Conservation (phyloP, 1,139 yeast genomes). For the Taphrina pruni region DNA sequence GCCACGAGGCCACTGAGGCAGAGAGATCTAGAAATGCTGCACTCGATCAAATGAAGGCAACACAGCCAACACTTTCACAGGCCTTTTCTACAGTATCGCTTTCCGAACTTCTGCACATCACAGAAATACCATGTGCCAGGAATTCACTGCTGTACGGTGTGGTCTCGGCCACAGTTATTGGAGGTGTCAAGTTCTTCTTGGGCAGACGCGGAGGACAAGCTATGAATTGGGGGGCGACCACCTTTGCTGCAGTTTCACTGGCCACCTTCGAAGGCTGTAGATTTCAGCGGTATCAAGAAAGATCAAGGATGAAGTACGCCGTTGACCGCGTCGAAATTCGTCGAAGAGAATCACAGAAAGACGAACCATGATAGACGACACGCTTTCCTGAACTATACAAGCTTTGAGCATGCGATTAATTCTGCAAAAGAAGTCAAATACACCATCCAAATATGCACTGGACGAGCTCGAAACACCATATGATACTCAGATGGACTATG, state of each 20-base stretch:
- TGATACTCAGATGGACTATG: no score
- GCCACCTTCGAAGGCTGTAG: constrained; percentile 38
- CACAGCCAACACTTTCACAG: constrained; percentile 27
- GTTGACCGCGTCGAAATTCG: constrained; percentile 39
- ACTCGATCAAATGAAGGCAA: constrained; percentile 24
- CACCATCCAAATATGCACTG: no score
- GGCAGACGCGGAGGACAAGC: constrained; percentile 28
- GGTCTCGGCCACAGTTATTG: constrained; percentile 17
- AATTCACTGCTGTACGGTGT: constrained; percentile 32
- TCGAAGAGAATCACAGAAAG: constrained; percentile 14
- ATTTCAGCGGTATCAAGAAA: constrained; percentile 37
- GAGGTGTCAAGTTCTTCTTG: constrained; percentile 31
- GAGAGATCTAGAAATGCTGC: constrained; percentile 29
- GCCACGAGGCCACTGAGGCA: constrained; percentile 39
- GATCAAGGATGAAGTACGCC: constrained; percentile 38
- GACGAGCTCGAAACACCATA: no score
- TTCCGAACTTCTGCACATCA: constrained; percentile 28
- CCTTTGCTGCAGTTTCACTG: constrained; percentile 31
- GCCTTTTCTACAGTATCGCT: constrained; percentile 30
- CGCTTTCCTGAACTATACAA: no score
- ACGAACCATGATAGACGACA: neutral
- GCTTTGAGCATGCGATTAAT: no score
- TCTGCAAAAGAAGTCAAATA: no score
- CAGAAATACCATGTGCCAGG: constrained; percentile 38
- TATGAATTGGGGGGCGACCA: constrained; percentile 39